These are phyloP conservation scores for Ceratocystiopsis minuta DNA, from an alignment of 2,329 filamentous ascomycete species.

Conservation along the genomic window DNA sequence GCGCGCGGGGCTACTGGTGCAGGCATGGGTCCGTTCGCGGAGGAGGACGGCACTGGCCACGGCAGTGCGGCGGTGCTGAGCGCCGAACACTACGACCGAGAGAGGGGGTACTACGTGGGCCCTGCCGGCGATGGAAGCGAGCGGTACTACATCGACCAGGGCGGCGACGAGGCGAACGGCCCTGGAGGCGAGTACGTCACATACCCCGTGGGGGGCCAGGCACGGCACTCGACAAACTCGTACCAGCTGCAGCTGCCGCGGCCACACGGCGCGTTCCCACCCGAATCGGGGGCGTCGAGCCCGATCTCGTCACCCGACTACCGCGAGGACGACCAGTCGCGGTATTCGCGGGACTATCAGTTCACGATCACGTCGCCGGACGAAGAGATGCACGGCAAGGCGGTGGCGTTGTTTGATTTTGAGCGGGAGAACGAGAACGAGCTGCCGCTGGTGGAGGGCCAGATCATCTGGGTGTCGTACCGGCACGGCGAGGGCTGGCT, in stretches of 20 bases:
- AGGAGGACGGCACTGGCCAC: not conserved
- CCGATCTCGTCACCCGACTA: slow-evolving; percentile 39
- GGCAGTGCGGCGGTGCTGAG: slow-evolving; percentile 21
- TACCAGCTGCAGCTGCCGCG: slow-evolving; percentile 28
- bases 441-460: slow-evolving; percentile 76
- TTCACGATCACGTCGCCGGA: slow-evolving; percentile 91
- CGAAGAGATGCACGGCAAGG: slow-evolving; percentile 94
- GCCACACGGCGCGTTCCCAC: slow-evolving; percentile 28
- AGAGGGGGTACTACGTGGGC: slow-evolving; percentile 48
- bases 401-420: slow-evolving; percentile 90
- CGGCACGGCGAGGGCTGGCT: slow-evolving; percentile 94
- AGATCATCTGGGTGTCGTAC: slow-evolving; percentile 93
- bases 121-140: slow-evolving; percentile 54
- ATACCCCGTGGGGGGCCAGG: slow-evolving; percentile 39
- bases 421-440: slow-evolving; percentile 93
- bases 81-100: slow-evolving; percentile 34
- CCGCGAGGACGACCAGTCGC: slow-evolving; percentile 48
- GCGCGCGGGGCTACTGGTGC: no score
- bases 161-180: slow-evolving; percentile 55
- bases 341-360: slow-evolving; percentile 81
- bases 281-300: slow-evolving; percentile 41
- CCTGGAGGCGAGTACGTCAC: slow-evolving; percentile 67
- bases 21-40: no score
- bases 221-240: slow-evolving; percentile 34
- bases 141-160: slow-evolving; percentile 55